Conservation (phyloP, 2,329 filamentous ascomycete species). For the Xylaria polymorpha region DNA sequence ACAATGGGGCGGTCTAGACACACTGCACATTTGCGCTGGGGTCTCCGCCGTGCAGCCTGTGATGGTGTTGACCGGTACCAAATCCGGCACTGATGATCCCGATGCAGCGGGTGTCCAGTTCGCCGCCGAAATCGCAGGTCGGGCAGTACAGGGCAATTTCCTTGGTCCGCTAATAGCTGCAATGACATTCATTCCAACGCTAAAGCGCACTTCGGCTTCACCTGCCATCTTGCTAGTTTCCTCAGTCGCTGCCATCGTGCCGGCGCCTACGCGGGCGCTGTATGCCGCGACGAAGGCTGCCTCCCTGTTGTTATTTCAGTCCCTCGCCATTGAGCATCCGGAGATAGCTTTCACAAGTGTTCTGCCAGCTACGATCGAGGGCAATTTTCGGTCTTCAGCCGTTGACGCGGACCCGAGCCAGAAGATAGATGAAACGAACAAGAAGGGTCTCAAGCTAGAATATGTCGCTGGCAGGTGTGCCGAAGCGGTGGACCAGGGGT, state of each 20-base stretch:
- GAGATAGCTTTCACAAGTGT: slow-evolving; percentile 49
- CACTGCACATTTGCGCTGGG: slow-evolving; percentile 49
- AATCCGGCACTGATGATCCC: slow-evolving; percentile 36
- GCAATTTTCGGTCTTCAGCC: slow-evolving; percentile 51
- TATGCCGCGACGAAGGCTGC: slow-evolving; percentile 52
- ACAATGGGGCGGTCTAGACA: slow-evolving; percentile 50
- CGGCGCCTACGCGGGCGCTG: slow-evolving; percentile 51
- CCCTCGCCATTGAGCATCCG: slow-evolving; percentile 51
- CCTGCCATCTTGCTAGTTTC: slow-evolving; percentile 48
- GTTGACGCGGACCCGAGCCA: slow-evolving; percentile 47
- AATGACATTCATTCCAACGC: slow-evolving; percentile 48
- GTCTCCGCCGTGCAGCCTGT: slow-evolving; percentile 52
- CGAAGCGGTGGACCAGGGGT: slow-evolving; percentile 45
- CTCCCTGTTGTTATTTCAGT: slow-evolving; percentile 50
- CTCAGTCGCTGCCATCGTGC: slow-evolving; percentile 48
- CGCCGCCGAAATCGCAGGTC: slow-evolving; percentile 43
- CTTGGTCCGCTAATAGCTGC: slow-evolving; percentile 49
- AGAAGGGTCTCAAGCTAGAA: slow-evolving; percentile 48
- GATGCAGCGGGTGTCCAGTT: slow-evolving; percentile 40
- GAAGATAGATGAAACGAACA: slow-evolving; percentile 43
- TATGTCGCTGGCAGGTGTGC: slow-evolving; percentile 49
- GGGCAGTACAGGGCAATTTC: slow-evolving; percentile 49
- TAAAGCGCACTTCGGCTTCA: slow-evolving; percentile 47
- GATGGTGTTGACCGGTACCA: slow-evolving; percentile 46
- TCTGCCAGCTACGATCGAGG: slow-evolving; percentile 51